These are phyloP conservation scores for Phaseolus coccineus DNA, from an alignment of 331 rosid genomes.

Conservation along the genomic window DNA sequence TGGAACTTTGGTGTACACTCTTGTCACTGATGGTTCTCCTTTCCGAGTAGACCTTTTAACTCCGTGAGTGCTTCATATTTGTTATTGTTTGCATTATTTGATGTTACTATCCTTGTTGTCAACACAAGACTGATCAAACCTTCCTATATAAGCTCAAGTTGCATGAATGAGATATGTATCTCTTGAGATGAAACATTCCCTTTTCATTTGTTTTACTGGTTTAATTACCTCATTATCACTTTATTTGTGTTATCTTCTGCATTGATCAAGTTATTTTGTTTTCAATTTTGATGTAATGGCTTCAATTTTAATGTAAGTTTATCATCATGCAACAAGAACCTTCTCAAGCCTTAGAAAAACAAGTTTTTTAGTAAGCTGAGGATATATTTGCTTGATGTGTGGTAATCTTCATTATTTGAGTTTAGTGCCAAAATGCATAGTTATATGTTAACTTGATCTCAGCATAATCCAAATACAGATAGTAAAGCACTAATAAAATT, in stretches of 20 bases:
- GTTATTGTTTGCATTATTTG: slow-evolving; percentile 12
- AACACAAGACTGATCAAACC: slow-evolving; percentile 12
- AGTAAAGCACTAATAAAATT: slow-evolving; percentile 16
- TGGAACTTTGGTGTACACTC: slow-evolving; percentile 74
- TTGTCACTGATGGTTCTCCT: slow-evolving; percentile 76
- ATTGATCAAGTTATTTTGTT: slow-evolving; percentile 10
- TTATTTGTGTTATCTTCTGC: slow-evolving; percentile 30
- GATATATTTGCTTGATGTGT: not conserved
- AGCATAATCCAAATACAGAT: slow-evolving; percentile 26
- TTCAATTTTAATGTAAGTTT: not conserved
- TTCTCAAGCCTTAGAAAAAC: slow-evolving; percentile 16
- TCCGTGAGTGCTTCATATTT: slow-evolving; percentile 65
- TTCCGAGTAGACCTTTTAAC: slow-evolving; percentile 72
- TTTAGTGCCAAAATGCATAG: slow-evolving; percentile 15
- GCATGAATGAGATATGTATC: slow-evolving; percentile 1
- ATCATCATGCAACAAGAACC: slow-evolving; percentile 37
- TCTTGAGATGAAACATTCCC: not conserved
- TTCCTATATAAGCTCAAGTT: slow-evolving; percentile 30
- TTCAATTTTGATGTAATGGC: slow-evolving; percentile 5
- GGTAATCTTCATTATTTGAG: slow-evolving; percentile 28
- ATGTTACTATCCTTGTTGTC: slow-evolving; percentile 30
- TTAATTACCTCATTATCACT: not conserved
- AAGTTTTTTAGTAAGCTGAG: slow-evolving; percentile 3
- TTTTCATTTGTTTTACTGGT: not conserved
- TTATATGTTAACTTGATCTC: not conserved